Evolutionary conservation across 192 early-diverging fungal genomes (phyloP).

Genomic region (Rhizophagus prolifer): DNA sequence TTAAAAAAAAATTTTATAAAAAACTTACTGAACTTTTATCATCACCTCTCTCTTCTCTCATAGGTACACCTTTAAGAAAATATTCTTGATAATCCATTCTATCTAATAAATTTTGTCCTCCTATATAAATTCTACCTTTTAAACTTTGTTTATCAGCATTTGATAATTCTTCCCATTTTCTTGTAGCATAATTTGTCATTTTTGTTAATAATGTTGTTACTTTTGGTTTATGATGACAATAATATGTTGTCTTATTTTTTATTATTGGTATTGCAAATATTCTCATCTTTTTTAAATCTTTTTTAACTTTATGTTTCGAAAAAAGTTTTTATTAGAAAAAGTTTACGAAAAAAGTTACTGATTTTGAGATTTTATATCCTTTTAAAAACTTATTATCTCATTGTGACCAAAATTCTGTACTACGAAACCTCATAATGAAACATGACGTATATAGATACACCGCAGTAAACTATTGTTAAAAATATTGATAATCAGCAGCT

Average conservation of each 20-base stretch:
- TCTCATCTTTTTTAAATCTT: conserved; percentile 31
- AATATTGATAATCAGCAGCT: too few species aligned
- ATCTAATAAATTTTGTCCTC: conserved; percentile 67
- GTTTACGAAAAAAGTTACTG: too few species aligned
- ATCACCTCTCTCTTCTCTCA: conserved; percentile 43
- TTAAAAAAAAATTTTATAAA: too few species aligned
- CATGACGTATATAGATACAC: too few species aligned
- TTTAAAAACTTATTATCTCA: background rate
- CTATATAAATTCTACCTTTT: conserved; percentile 59
- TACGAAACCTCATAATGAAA: too few species aligned
- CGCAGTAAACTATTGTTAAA: too few species aligned
- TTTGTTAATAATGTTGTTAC: conserved; percentile 44
- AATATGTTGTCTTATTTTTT: conserved; percentile 43
- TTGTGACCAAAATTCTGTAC: background rate
- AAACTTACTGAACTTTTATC: conserved; percentile 18
- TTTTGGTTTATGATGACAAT: conserved; percentile 48
- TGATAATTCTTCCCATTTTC: conserved; percentile 55
- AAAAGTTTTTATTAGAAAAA: too few species aligned
- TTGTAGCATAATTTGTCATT: conserved; percentile 45
- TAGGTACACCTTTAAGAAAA: conserved; percentile 71
- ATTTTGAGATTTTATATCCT: too few species aligned
- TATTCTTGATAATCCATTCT: conserved; percentile 71
- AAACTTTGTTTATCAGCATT: conserved; percentile 43
- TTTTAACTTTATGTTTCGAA: too few species aligned
- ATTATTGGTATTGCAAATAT: conserved; percentile 55